Evolutionary conservation across 208 protist species (phyloP).

Genomic region (Acanthamoeba royreba): DNA sequence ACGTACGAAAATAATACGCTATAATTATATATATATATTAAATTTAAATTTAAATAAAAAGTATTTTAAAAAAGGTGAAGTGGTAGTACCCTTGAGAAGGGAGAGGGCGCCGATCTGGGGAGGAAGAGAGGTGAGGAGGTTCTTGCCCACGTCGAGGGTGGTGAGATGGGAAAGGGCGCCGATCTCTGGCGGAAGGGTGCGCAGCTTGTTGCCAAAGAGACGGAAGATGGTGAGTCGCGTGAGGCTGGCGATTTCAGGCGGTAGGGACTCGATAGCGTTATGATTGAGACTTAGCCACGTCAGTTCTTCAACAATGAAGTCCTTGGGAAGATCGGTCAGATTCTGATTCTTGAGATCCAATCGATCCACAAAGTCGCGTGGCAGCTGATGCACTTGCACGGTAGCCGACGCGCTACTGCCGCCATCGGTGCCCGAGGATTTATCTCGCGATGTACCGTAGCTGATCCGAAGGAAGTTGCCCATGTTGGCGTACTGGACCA

Average conservation of each 20-base stretch:
- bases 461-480: background rate
- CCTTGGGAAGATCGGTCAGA: background rate
- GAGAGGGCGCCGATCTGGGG: background rate
- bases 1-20: background rate
- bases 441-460: background rate
- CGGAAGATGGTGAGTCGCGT: background rate
- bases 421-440: background rate
- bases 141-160: background rate
- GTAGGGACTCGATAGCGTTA: background rate
- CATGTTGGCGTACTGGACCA: background rate
- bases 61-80: background rate
- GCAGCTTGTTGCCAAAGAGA: slow-evolving; percentile 15
- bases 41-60: background rate
- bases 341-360: background rate
- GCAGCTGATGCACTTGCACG: background rate
- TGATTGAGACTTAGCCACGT: background rate
- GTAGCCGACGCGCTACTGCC: background rate
- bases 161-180: background rate
- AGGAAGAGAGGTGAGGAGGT: background rate
- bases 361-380: background rate
- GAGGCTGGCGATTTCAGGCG: background rate
- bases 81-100: background rate
- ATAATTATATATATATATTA: too few relatives aligned
- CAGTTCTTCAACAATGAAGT: background rate
- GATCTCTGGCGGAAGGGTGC: background rate